Percentiles rank a stretch among this genome's conserved stretches.
These are phyloP conservation scores for Penicillium sp. DNA, from an alignment of 2,329 filamentous ascomycete species.

Conservation along the genomic window DNA sequence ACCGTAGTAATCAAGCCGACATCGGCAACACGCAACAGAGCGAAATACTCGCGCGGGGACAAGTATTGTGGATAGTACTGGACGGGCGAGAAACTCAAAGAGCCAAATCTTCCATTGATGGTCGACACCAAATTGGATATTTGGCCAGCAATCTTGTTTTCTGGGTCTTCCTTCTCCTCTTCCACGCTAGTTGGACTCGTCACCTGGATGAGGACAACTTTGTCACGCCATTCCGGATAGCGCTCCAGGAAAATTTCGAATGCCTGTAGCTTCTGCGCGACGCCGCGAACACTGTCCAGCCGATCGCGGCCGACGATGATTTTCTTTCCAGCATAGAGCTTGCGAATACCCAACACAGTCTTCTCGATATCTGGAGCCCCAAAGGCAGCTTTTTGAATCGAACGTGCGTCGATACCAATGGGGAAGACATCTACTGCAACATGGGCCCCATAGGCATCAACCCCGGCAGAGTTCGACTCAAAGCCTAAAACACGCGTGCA, in stretches of 20 bases:
- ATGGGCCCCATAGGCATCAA: slow-evolving; percentile 84
- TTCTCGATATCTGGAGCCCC: slow-evolving; percentile 67
- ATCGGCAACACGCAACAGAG: slow-evolving; percentile 83
- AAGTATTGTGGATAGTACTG: slow-evolving; percentile 95
- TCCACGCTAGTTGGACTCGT: slow-evolving; percentile 83
- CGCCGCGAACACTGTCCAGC: slow-evolving; percentile 88
- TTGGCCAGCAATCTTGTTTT: slow-evolving; percentile 79
- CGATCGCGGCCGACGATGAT: slow-evolving; percentile 93
- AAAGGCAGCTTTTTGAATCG: slow-evolving; percentile 74
- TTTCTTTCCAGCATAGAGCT: slow-evolving; percentile 83
- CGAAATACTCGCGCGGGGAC: slow-evolving; percentile 87
- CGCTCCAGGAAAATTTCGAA: slow-evolving; percentile 89
- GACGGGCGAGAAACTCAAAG: slow-evolving; percentile 82
- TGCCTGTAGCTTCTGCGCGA: slow-evolving; percentile 92
- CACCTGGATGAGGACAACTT: slow-evolving; percentile 91
- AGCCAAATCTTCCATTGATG: slow-evolving; percentile 90
- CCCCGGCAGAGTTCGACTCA: slow-evolving; percentile 77
- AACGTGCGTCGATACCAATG: slow-evolving; percentile 87
- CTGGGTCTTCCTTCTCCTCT: slow-evolving; percentile 72
- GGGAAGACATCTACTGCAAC: slow-evolving; percentile 92
- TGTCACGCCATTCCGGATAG: slow-evolving; percentile 87
- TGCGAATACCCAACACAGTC: slow-evolving; percentile 68
- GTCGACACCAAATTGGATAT: slow-evolving; percentile 87
- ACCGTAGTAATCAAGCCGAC: slow-evolving; percentile 94
- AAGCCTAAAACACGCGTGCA: slow-evolving; percentile 91